Evolutionary conservation across 805 yeast species (phyloP).

Genomic region (Cyberlindnera mississippiensis): DNA sequence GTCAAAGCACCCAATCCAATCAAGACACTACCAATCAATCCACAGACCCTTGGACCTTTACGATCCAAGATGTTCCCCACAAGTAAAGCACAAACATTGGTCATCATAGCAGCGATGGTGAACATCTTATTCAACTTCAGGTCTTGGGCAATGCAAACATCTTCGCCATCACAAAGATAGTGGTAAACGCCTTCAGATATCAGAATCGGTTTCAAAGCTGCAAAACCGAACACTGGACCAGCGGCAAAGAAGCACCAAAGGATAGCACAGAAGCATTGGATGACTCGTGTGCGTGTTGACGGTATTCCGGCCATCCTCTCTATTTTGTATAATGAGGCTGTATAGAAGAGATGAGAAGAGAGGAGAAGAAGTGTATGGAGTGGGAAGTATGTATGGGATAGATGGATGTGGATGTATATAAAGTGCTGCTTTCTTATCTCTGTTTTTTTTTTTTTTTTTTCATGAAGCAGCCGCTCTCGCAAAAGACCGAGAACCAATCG

Average conservation of each 20-base stretch:
- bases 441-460: too few relatives aligned
- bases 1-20: constrained; percentile 52
- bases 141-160: constrained; percentile 72
- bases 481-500: too few relatives aligned
- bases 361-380: too few relatives aligned
- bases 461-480: too few relatives aligned
- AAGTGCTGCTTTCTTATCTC: background rate
- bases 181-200: constrained; percentile 73
- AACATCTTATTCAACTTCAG: constrained; percentile 76
- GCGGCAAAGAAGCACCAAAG: constrained; percentile 88
- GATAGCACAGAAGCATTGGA: constrained; percentile 54
- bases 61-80: constrained; percentile 79
- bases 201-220: constrained; percentile 85
- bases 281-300: constrained; percentile 8
- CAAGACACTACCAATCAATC: constrained; percentile 64
- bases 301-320: too few relatives aligned
- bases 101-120: constrained; percentile 80
- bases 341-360: too few relatives aligned
- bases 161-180: constrained; percentile 45
- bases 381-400: too few relatives aligned
- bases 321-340: too few relatives aligned
- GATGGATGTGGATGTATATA: background rate
- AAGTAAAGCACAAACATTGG: constrained; percentile 76
- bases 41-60: constrained; percentile 78
- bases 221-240: constrained; percentile 93